A percentile compares a stretch with the other conserved stretches of the same genome.
phyloP scores from a whole-genome alignment of 2,329 filamentous ascomycete genomes.

The Hymenoscyphus fructigenus region DNA sequence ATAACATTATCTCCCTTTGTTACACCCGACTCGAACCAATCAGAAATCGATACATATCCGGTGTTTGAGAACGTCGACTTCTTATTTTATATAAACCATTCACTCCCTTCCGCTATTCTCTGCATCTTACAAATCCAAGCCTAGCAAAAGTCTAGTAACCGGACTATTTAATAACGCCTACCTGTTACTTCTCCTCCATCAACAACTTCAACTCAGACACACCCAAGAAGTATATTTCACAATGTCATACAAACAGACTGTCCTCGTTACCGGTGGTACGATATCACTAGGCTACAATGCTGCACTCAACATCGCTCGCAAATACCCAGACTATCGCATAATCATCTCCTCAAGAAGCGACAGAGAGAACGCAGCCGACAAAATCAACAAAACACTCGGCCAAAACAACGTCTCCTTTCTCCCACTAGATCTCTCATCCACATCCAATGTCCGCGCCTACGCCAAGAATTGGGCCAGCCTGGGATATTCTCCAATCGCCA shows the following conservation, averaged over 20 bases:
- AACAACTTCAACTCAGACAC: not conserved
- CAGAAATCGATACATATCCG: not conserved
- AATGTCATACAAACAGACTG: conserved; percentile 27
- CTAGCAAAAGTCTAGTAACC: not conserved
- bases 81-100: not conserved
- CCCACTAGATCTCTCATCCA: conserved; percentile 44
- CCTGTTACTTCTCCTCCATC: not conserved
- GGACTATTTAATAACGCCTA: not conserved
- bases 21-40: not conserved
- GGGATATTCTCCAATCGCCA: conserved; percentile 43
- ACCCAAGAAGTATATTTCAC: conserved; percentile 5
- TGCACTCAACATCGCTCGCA: conserved; percentile 42
- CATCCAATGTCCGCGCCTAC: conserved; percentile 43
- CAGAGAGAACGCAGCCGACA: conserved; percentile 40
- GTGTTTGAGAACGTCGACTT: not conserved
- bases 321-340: conserved; percentile 42
- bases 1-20: not conserved
- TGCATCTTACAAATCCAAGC: not conserved
- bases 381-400: conserved; percentile 43
- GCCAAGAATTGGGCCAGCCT: conserved; percentile 38
- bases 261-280: conserved; percentile 49
- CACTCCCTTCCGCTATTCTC: not conserved
- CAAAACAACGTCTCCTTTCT: conserved; percentile 45
- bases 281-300: conserved; percentile 44
- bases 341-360: conserved; percentile 47